Evolutionary conservation across 768 basidiomycete species (phyloP), one percentile per base, ranked within the genome.

Genomic region (Naganishia onofrii): DNA sequence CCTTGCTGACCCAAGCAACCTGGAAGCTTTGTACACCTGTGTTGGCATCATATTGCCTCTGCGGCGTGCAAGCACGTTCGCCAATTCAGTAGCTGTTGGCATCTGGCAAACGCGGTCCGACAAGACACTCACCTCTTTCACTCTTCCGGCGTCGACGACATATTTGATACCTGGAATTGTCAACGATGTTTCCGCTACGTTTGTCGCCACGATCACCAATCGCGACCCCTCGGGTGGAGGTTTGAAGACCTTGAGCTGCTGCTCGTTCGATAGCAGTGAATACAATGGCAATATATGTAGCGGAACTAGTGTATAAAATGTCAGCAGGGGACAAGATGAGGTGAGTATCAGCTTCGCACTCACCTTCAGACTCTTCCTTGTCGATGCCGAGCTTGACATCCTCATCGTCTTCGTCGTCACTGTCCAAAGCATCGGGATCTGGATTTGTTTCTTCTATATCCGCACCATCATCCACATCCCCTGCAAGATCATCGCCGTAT

Each of bases 141-240:
- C 92, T 73, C 94, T 86, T 5, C 95, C 95, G 75, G 90, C 90
- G 78, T 99, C 95, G 32, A 99, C 88, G n/a, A 99, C 95, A 81
- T 99, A 99, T 19, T 91, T 90, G 75, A 99, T 94, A 7, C 91
- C 91, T 29, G 95, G 95, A 70, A 99, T 99, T 0, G 95, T 98
- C 36, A 98, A 83, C 8, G 95, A 96, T 0, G 95, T 98, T 79
- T 98, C 95, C 0, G 95, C 95, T 31, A 97, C 90, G 78, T 98
- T 97, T 1, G 95, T 98, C 1, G 95, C 88, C 6, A 99, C 89
- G 19, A 98, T 92, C 17, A 98, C 93, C 3, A 99, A 85, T 42
- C 96, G 90, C 70, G 84, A 83, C 6, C 89, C 90, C 5, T 84
- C 81, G 0, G 96, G 96, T 15, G 94, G 92, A 0, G 88, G 84